Evolutionary conservation across 2,329 filamentous ascomycete species (phyloP), one percentile per base, ranked within the genome.

Genomic region (Mycogone perniciosa): DNA sequence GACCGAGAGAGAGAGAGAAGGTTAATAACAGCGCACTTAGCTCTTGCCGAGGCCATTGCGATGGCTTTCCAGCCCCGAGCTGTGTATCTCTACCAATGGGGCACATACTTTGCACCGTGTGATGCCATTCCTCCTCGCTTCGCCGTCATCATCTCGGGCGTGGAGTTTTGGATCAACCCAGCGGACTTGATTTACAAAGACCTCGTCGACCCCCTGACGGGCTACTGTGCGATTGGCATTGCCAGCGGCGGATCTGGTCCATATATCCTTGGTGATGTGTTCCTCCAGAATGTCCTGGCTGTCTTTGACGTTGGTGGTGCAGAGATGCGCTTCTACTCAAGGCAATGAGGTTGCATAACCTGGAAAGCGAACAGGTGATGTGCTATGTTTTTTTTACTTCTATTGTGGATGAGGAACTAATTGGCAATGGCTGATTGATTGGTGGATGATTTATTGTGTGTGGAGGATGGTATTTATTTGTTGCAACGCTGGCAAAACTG

Each of bases 181-280:
- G 62, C 66, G 10, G 75, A 79, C 57, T 59, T 79, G 57, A 68
- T 80, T 34, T 73, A 73, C 53, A 66, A 64, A 35, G 66, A 71
- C 38, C 59, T 73, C 13, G 59, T 66, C 7, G 74, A 79, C 44
- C 70, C 71, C 0, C 43, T 69, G 44, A 76, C 71, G 6, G 74
- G 72, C 0, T 67, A 75, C 45, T 80, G 76, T 58, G 72, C 75
- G 54, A 69, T 75, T 31, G 70, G 70, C 5, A 68, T 79, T 49
- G 64, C 72, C 9, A 73, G 63, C 43, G 74, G 74, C 1, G 71
- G 69, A 0, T 55, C 64, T 1, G 72, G 74, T 6, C 74, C 75
- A 6, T 77, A 73, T 51, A 72, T 79, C 27, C 59, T 80, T 31
- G 76, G 77, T 0, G 71, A 74, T 33, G 69, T 70, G 6, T 80